Base-by-base conservation (phyloP, 495 filamentous ascomycete genomes). In the Tetracladium marchalianum region DNA sequence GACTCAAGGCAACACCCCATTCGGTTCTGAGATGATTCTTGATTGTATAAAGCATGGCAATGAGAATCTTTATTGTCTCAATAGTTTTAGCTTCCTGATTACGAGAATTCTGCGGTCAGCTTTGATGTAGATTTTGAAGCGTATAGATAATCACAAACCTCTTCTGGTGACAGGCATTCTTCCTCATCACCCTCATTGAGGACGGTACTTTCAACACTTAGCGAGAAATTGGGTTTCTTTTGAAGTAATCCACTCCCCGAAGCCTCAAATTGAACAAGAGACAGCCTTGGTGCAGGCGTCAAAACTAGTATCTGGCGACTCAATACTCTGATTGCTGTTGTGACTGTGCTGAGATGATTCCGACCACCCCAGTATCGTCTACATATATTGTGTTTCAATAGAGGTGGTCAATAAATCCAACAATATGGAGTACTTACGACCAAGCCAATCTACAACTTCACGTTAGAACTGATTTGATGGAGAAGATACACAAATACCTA, bases 21-120 rank as follows among this genome's bases (percentile, higher is more conserved):
- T 84, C 82, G 0, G 81, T 80, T 38, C 84, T 75, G 0, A 88
- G 66, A 61, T 86, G 81, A 55, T 85, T 84, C 56, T 87, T 88
- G 17, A 84, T 71, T 0, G 83, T 79, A 51, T 79, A 87, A n/a
- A 84, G 73, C 13, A 88, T 77, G 2, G 81, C 84, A 50, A 87
- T 70, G 15, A 87, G 67, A 42, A 82, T 60, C 41, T 62, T 65
- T 39, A 67, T 61, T 8, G 62, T 67, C 52, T 68, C 64, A 27
- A 53, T 49, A 12, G 80, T 79, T 41, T 84, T 82, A 15, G 64
- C 63, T 17, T 70, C 66, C 51, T 83, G 7, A 38, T 13, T 3
- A 8, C 8, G 35, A 18, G 35, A 18, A 5, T 18, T 13, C 3
- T 38, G 6, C 8, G 2, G 35, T 38, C 8, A 13, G n/a, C 13